Evolutionary conservation across 495 filamentous ascomycete species (phyloP).

Genomic region (Bryoglossum gracile): DNA sequence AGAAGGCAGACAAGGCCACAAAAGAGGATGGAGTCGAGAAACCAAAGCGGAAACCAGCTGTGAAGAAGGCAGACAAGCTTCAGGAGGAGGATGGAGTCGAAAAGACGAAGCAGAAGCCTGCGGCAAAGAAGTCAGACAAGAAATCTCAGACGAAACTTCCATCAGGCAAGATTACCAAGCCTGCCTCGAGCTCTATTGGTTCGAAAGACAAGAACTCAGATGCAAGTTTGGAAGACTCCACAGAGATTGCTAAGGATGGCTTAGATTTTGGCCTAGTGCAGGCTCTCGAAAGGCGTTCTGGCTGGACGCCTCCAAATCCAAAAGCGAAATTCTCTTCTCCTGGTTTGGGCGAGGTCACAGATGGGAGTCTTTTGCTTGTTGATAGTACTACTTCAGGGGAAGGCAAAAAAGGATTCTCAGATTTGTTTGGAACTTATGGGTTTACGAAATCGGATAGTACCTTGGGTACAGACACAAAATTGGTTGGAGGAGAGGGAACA

Average conservation of each 20-base stretch:
- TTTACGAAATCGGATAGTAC: constrained; percentile 13
- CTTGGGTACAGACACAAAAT: constrained; percentile 25
- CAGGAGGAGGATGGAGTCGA: constrained; percentile 11
- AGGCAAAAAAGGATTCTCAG: constrained; percentile 16
- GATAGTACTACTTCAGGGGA: constrained; percentile 1
- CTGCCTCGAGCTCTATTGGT: constrained; percentile 3
- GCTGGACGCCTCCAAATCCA: constrained; percentile 51
- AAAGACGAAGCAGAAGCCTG: constrained; percentile 32
- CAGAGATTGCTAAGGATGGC: constrained; percentile 13
- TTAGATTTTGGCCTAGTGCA: constrained; percentile 32
- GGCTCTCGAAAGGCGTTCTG: constrained; percentile 41
- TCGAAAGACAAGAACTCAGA: not conserved
- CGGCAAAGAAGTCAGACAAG: constrained; percentile 17
- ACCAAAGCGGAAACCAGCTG: constrained; percentile 20
- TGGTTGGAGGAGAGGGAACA: constrained; percentile 28
- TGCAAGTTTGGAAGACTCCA: not conserved
- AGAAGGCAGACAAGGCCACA: constrained; percentile 7
- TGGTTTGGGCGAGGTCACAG: not conserved
- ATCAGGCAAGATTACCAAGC: constrained; percentile 31
- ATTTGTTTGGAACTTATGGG: constrained; percentile 25
- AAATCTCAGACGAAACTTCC: constrained; percentile 28
- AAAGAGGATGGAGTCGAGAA: constrained; percentile 3
- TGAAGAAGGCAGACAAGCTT: constrained; percentile 18
- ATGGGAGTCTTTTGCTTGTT: constrained; percentile 21
- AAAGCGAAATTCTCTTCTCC: constrained; percentile 2